Conservation (phyloP, 2,329 filamentous ascomycete species). For the Hymenoscyphus linearis region DNA sequence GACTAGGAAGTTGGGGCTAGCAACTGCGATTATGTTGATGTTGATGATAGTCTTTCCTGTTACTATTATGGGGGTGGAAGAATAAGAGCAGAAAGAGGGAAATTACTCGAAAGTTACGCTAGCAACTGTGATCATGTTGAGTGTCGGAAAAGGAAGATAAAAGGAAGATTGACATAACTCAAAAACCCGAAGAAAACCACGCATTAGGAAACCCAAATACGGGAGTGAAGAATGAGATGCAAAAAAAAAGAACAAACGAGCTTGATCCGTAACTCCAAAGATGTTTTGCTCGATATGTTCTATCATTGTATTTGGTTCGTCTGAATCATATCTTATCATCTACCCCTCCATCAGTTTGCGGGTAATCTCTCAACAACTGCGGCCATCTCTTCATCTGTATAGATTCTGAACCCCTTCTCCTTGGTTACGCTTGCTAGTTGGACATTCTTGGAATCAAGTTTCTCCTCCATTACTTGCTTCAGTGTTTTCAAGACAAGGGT, state of each 20-base stretch:
- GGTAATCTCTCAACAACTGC: conserved; percentile 80
- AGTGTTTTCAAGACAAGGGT: conserved; percentile 93
- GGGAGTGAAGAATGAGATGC: neutral
- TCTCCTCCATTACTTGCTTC: conserved; percentile 99
- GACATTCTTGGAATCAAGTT: conserved; percentile 97
- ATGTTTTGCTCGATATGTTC: neutral
- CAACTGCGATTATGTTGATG: too few relatives aligned
- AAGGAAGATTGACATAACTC: neutral
- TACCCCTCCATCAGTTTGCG: conserved; percentile 44
- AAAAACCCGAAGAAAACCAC: neutral
- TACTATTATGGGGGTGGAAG: too few relatives aligned
- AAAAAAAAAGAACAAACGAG: conserved; percentile 1
- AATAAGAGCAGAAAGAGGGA: too few relatives aligned
- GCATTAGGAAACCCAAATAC: neutral
- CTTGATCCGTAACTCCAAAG: neutral
- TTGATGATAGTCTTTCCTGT: too few relatives aligned
- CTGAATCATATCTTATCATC: conserved; percentile 3
- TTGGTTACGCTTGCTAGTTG: conserved; percentile 96
- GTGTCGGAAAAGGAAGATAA: neutral
- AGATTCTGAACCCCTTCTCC: conserved; percentile 97
- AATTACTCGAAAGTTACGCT: too few relatives aligned
- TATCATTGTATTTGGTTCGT: conserved; percentile 6
- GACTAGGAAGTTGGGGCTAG: too few relatives aligned
- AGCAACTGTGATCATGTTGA: too few relatives aligned
- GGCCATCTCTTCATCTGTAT: conserved; percentile 96